phyloP scores from a whole-genome alignment of 2,329 filamentous ascomycete species.

The Penicillium sp. region DNA sequence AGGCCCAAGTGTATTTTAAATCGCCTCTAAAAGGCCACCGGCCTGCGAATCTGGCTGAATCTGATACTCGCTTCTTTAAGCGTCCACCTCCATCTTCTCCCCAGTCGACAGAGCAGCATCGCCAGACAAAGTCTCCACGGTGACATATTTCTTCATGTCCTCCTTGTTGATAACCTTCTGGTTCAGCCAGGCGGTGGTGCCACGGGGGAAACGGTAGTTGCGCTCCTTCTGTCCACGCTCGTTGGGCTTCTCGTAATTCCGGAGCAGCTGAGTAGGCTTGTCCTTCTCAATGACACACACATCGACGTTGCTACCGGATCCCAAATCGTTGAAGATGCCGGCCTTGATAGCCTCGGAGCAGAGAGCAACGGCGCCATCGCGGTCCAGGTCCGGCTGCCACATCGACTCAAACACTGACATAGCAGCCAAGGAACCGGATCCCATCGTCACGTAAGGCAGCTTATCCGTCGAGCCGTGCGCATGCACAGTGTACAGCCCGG shows the following conservation, averaged over 20 bases:
- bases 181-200: constrained; percentile 93
- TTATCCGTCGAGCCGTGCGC: constrained; percentile 98
- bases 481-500: constrained; percentile 95
- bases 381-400: constrained; percentile 77
- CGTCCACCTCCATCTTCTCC: constrained; percentile 65
- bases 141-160: constrained; percentile 91
- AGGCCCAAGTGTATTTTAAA: constrained; percentile 19
- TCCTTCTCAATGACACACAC: constrained; percentile 92
- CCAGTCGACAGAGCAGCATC: constrained; percentile 60
- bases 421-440: constrained; percentile 88
- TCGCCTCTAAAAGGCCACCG: constrained; percentile 13
- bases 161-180: constrained; percentile 94
- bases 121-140: constrained; percentile 76
- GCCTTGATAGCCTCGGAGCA: constrained; percentile 85
- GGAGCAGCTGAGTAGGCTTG: constrained; percentile 81
- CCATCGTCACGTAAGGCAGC: constrained; percentile 99
- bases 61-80: constrained; percentile 25
- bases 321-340: constrained; percentile 98
- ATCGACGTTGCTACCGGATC: constrained; percentile 95
- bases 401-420: constrained; percentile 98
- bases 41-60: constrained; percentile 7
- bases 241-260: constrained; percentile 92
- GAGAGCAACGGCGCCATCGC: constrained; percentile 78
- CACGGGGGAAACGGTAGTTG: constrained; percentile 85
- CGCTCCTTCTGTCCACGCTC: constrained; percentile 85